These are phyloP conservation scores for Prinsepia uniflora DNA, from an alignment of 306 rosid species.

Conservation along the genomic window DNA sequence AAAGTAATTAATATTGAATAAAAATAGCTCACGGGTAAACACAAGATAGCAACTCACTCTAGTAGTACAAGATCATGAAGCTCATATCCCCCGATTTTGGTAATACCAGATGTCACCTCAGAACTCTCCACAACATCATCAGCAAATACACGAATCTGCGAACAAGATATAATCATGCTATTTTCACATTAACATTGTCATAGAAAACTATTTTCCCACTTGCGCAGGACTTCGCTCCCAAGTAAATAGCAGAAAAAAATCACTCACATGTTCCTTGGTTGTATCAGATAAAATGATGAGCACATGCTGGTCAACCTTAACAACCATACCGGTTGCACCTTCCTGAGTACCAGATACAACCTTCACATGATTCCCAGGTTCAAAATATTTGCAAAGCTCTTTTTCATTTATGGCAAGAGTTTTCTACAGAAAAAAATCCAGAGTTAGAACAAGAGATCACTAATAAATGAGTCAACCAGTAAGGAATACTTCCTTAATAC, in stretches of 20 bases:
- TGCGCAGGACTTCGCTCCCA: background rate
- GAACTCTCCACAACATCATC: conserved; percentile 99
- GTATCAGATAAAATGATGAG: conserved; percentile 92
- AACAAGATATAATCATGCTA: conserved; percentile 24
- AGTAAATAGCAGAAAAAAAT: conserved; percentile 1
- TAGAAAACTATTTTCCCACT: conserved; percentile 8
- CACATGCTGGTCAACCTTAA: conserved; percentile 93
- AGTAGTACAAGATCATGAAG: conserved; percentile 95
- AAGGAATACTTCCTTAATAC: background rate
- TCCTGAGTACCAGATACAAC: conserved; percentile 93
- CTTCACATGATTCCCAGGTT: conserved; percentile 96
- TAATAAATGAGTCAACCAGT: background rate
- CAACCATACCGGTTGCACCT: conserved; percentile 99
- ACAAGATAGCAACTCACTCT: conserved; percentile 53
- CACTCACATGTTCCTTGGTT: conserved; percentile 93
- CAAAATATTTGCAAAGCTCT: conserved; percentile 94
- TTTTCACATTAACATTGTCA: conserved; percentile 12
- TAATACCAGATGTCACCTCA: conserved; percentile 89
- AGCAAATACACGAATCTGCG: conserved; percentile 90
- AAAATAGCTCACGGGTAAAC: conserved; percentile 2
- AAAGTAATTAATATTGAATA: background rate
- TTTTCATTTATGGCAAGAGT: conserved; percentile 80
- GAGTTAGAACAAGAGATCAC: conserved; percentile 13
- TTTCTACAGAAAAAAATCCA: conserved; percentile 41
- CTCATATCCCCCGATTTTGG: conserved; percentile 90